A percentile compares a stretch with the other conserved stretches of the same genome.
phyloP scores from a whole-genome alignment of 2,329 filamentous ascomycete genomes.

The Hymenoscyphus occultus region DNA sequence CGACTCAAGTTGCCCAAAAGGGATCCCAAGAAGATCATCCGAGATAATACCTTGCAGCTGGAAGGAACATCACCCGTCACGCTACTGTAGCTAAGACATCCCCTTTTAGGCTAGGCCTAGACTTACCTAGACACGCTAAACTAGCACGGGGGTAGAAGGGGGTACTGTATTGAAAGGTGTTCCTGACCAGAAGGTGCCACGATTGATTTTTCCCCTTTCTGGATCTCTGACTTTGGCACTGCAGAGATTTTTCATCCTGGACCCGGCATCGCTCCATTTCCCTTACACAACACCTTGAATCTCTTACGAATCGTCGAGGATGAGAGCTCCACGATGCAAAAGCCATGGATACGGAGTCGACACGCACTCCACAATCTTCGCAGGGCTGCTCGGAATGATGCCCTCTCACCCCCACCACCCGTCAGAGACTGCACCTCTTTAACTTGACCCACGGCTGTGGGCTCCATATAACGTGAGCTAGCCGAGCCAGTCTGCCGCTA shows the following conservation, averaged over 20 bases:
- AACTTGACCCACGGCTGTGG: neutral
- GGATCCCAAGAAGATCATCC: neutral
- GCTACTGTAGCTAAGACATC: too few species aligned
- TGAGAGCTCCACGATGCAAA: conserved; percentile 6
- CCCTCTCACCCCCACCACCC: neutral
- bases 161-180: neutral
- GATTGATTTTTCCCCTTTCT: neutral
- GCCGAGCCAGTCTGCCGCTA: neutral
- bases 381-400: neutral
- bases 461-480: neutral
- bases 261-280: conserved; percentile 5
- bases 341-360: conserved; percentile 1
- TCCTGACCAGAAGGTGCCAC: neutral
- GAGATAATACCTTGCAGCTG: neutral
- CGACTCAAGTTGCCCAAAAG: neutral
- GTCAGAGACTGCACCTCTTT: neutral
- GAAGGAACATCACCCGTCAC: too few species aligned
- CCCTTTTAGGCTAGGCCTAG: too few species aligned
- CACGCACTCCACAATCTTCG: neutral
- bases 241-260: conserved; percentile 11
- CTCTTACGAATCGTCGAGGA: neutral
- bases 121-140: too few species aligned
- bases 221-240: neutral
- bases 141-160: neutral
- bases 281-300: conserved; percentile 13